phyloP scores from a whole-genome alignment of 2,329 filamentous ascomycete genomes.

The Pyricularia sp. region DNA sequence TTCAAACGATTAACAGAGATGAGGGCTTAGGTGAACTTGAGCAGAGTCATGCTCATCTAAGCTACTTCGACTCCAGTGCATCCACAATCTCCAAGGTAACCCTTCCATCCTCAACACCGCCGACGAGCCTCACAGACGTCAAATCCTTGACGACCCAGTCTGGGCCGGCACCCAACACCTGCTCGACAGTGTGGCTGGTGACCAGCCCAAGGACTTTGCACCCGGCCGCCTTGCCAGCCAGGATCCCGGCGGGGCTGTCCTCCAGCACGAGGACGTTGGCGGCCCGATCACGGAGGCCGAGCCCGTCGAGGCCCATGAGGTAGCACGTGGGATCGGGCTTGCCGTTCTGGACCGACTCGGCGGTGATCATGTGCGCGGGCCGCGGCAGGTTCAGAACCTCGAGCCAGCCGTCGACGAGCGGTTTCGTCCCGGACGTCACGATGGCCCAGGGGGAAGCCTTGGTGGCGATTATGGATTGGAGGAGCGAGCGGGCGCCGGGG shows the following conservation, averaged over 20 bases:
- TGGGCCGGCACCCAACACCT: conserved; percentile 62
- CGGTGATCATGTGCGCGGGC: conserved; percentile 56
- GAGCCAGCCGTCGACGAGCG: conserved; percentile 61
- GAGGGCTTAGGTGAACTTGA: neutral
- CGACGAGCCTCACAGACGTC: conserved; percentile 53
- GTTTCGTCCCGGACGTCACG: conserved; percentile 60
- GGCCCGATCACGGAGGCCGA: conserved; percentile 36
- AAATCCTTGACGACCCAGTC: conserved; percentile 81
- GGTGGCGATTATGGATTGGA: conserved; percentile 52
- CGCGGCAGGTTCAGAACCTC: conserved; percentile 49
- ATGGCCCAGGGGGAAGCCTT: conserved; percentile 68
- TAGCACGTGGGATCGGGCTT: conserved; percentile 73
- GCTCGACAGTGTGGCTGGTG: conserved; percentile 65
- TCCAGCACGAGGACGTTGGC: conserved; percentile 63
- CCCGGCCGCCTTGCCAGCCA: conserved; percentile 71
- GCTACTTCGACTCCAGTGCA: conserved; percentile 29
- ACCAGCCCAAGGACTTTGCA: conserved; percentile 75
- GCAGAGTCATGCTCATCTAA: neutral
- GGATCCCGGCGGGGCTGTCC: conserved; percentile 78
- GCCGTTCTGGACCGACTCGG: conserved; percentile 61
- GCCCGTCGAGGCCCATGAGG: conserved; percentile 48
- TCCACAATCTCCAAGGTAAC: conserved; percentile 57
- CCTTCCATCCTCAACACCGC: conserved; percentile 37
- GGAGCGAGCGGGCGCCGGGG: conserved; percentile 62
- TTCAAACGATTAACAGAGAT: neutral